A percentile compares a stretch with the other conserved stretches of the same genome.
Evolutionary conservation across 805 yeast species (phyloP).

Genomic region (Maudiozyma pseudohumilis): DNA sequence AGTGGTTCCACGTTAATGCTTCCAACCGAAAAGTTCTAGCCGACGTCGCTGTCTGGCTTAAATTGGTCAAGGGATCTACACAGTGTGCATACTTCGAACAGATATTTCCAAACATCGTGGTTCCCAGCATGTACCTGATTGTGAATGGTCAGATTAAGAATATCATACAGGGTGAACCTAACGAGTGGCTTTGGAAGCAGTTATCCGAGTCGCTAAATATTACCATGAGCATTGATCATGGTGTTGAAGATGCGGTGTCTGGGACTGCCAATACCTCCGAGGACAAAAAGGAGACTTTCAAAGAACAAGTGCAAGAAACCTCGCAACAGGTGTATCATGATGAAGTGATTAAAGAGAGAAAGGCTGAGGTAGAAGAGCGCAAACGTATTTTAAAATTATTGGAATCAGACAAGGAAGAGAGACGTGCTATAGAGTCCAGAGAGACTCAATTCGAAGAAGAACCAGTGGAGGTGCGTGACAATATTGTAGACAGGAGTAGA

Average conservation of each 20-base stretch:
- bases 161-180: constrained; percentile 30
- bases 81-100: constrained; percentile 43
- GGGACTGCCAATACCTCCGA: neutral
- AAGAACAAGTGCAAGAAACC: constrained; percentile 19
- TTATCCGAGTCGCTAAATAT: constrained; percentile 8
- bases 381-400: constrained; percentile 45
- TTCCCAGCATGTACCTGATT: constrained; percentile 53
- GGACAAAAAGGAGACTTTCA: constrained; percentile 7
- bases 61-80: constrained; percentile 32
- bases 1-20: constrained; percentile 16
- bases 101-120: constrained; percentile 40
- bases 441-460: neutral
- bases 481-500: constrained; percentile 18
- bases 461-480: constrained; percentile 17
- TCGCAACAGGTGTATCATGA: constrained; percentile 25
- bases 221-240: neutral
- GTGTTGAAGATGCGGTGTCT: neutral
- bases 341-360: constrained; percentile 19
- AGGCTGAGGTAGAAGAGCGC: constrained; percentile 39
- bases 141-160: constrained; percentile 38
- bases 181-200: constrained; percentile 4
- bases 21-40: constrained; percentile 8
- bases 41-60: constrained; percentile 31
- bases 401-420: constrained; percentile 14
- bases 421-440: constrained; percentile 4